Percentiles rank a stretch among this genome's conserved stretches.
phyloP scores from a whole-genome alignment of 164 flowering plant genomes.

The Chloranthus sessilifolius region DNA sequence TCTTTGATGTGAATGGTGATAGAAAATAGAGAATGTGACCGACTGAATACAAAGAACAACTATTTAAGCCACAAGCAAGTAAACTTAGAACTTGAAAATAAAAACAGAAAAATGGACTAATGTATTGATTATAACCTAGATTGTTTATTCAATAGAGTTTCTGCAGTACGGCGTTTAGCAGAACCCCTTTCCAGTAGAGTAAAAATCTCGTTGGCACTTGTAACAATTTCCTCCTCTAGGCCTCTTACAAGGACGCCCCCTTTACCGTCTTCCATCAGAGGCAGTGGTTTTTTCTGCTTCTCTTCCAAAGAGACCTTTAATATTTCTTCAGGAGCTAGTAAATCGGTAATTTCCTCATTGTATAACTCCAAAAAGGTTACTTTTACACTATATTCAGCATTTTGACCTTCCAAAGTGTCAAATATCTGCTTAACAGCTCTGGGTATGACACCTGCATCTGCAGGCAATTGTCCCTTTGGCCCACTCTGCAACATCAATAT shows the following conservation, averaged over 20 bases:
- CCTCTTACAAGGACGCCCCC: slow-evolving; percentile 98
- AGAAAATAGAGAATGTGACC: slow-evolving; percentile 93
- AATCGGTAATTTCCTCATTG: slow-evolving; percentile 94
- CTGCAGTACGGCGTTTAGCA: slow-evolving; percentile 94
- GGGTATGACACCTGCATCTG: slow-evolving; percentile 94
- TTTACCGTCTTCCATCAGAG: slow-evolving; percentile 97
- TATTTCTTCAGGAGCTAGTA: slow-evolving; percentile 85
- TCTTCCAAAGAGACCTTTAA: slow-evolving; percentile 64
- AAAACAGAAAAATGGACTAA: neutral
- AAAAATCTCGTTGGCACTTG: slow-evolving; percentile 87
- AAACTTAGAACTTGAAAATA: neutral
- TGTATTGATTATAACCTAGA: slow-evolving; percentile 90
- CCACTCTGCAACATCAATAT: slow-evolving; percentile 46
- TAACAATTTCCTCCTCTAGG: slow-evolving; percentile 91
- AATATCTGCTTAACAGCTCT: slow-evolving; percentile 92
- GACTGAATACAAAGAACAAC: slow-evolving; percentile 40
- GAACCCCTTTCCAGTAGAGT: slow-evolving; percentile 90
- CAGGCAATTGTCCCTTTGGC: slow-evolving; percentile 74
- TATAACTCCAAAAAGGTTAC: slow-evolving; percentile 94
- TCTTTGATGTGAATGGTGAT: slow-evolving; percentile 97
- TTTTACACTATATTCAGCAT: slow-evolving; percentile 96
- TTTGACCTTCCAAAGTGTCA: slow-evolving; percentile 88
- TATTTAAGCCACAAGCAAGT: neutral
- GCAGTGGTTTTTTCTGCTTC: slow-evolving; percentile 75
- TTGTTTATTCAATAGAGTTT: slow-evolving; percentile 88